Evolutionary conservation across 805 yeast genomes (phyloP).

Genomic region (Candida germanica): DNA sequence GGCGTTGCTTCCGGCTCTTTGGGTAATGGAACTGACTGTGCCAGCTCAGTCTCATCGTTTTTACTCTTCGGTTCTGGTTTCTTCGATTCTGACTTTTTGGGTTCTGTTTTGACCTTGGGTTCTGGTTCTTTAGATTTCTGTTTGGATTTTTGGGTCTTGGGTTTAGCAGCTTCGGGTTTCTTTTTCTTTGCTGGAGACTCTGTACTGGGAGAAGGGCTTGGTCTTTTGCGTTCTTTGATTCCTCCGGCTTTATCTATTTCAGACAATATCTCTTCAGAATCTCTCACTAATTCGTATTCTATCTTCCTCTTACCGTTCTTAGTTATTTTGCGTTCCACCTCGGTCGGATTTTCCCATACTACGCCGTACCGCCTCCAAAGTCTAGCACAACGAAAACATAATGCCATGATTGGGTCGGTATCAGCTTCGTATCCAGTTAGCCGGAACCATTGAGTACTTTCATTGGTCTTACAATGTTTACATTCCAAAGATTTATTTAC

Average conservation of each 20-base stretch:
- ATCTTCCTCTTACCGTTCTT: slow-evolving; percentile 50
- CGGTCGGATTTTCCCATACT: slow-evolving; percentile 77
- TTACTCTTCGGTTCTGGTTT: slow-evolving; percentile 6
- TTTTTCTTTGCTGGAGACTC: slow-evolving; percentile 5
- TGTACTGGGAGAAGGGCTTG: slow-evolving; percentile 6
- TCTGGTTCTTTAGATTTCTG: slow-evolving; percentile 12
- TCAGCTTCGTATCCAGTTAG: slow-evolving; percentile 55
- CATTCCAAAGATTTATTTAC: slow-evolving; percentile 51
- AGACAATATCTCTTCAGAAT: slow-evolving; percentile 51
- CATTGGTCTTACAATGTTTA: slow-evolving; percentile 62
- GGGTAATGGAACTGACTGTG: too few relatives aligned
- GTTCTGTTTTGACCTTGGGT: slow-evolving; percentile 12
- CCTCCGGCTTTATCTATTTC: slow-evolving; percentile 41
- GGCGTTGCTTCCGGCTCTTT: neutral
- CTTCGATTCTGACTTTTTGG: slow-evolving; percentile 1
- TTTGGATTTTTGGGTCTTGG: slow-evolving; percentile 8
- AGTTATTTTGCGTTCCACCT: slow-evolving; percentile 50
- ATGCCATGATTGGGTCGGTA: slow-evolving; percentile 42
- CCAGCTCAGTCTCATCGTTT: neutral
- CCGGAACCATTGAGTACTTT: slow-evolving; percentile 64
- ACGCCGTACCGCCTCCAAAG: slow-evolving; percentile 90
- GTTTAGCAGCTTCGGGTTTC: neutral
- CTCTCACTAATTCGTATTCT: slow-evolving; percentile 66
- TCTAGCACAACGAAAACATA: slow-evolving; percentile 84
- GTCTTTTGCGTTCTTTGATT: slow-evolving; percentile 1